Base-by-base conservation (phyloP, 257 asterid genomes). In the Fraxinus cuspidata region DNA sequence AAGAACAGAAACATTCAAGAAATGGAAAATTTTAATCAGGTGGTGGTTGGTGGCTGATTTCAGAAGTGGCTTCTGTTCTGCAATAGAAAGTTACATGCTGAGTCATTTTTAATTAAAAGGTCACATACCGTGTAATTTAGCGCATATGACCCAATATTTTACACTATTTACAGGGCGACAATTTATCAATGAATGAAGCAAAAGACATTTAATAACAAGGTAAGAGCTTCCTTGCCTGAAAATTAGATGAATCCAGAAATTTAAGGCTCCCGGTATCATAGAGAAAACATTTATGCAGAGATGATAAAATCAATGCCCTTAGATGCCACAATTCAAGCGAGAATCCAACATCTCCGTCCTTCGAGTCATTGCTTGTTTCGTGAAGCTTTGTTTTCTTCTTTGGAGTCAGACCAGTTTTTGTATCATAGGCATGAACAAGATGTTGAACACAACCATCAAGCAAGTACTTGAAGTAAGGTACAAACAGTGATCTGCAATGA, bases 401-500 rank as follows among this genome's bases (percentile, higher is more conserved):
- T 77, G 68, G 94, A 72, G 83, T 71, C 53, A 40, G 49, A 47
- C 81, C 83, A 40, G 77, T 60, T 72, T 75, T 78, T 23, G 70
- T 74, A 60, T 77, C 89, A 75, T 83, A 91, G 64, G 79, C 72
- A 67, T 80, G 88, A 71, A 80, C 85, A 56, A 95, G 94, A 85
- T 84, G 87, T 37, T 79, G 85, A 74, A 90, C 93, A 77, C 92
- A 91, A 70, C 96, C 97, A 83, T 91, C 94, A 76, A 90, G 83
- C 83, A 95, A 78, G 84, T 87, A 85, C 87, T 95, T 93, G 91
- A 93, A 93, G 90, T 90, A 91, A 13, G 98, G 97, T 35, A 95
- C 90, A 79, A 91, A 95, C 69, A 95, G 84, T 0, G 97, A 95
- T 83, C 99, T 95, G 93, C 51, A 3, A 28, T 65, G 4, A 6